Conservation (phyloP, 345 rosid species). For the Cardamine chenopodiifolia region DNA sequence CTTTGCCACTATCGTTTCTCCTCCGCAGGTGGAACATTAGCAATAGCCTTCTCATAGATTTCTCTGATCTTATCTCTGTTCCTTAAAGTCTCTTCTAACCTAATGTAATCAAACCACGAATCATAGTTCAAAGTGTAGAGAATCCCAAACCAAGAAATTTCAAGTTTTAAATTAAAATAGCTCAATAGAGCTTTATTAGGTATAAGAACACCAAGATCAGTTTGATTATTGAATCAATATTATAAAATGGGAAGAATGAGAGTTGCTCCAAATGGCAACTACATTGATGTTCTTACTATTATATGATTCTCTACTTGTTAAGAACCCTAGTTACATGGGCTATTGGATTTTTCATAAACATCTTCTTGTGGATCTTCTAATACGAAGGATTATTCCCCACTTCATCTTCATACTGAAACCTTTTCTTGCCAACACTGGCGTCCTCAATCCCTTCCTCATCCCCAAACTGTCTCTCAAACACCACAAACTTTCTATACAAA, state of each 20-base stretch:
- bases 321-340: too few relatives aligned
- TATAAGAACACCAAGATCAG: too few relatives aligned
- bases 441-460: conserved; percentile 75
- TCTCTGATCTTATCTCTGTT: conserved; percentile 59
- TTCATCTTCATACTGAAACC: conserved; percentile 79
- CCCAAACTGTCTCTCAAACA: conserved; percentile 70
- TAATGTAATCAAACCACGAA: conserved; percentile 70
- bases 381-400: conserved; percentile 71
- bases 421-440: conserved; percentile 71
- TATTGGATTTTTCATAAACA: too few relatives aligned
- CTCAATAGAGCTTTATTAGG: too few relatives aligned
- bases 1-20: conserved; percentile 84
- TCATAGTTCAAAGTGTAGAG: conserved; percentile 72
- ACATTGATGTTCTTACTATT: too few relatives aligned
- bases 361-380: too few relatives aligned
- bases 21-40: conserved; percentile 71
- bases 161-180: too few relatives aligned
- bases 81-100: conserved; percentile 53
- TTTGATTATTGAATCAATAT: too few relatives aligned
- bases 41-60: conserved; percentile 73
- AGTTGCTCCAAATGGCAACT: too few relatives aligned
- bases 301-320: too few relatives aligned
- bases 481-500: conserved; percentile 62
- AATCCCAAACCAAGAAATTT: too few relatives aligned
- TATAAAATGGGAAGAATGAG: too few relatives aligned